Conservation (phyloP, 169 alveolate species). For the Plasmodium vivax region DNA sequence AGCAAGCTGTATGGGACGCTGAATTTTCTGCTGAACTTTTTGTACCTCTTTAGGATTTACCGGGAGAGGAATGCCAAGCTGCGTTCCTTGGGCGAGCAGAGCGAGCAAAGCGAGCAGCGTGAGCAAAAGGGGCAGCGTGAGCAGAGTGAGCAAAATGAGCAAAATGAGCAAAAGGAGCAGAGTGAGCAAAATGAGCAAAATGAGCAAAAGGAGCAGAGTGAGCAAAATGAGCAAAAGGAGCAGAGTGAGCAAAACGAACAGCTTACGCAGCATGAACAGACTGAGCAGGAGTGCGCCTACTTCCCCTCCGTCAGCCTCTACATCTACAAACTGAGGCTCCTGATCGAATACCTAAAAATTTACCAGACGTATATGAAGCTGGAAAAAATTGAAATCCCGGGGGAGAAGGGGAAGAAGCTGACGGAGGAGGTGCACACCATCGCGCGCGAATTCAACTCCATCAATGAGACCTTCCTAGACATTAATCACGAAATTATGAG, state of each 20-base stretch:
- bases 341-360: conserved; percentile 48
- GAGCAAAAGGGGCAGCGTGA: neutral
- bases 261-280: neutral
- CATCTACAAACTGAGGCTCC: conserved; percentile 32
- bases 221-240: neutral
- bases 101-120: neutral
- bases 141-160: conserved; percentile 14
- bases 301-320: conserved; percentile 51
- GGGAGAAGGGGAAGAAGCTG: conserved; percentile 61
- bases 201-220: neutral
- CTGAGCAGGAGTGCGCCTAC: conserved; percentile 54
- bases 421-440: conserved; percentile 61
- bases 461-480: conserved; percentile 59
- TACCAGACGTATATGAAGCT: conserved; percentile 68
- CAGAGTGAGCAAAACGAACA: no score
- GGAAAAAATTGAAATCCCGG: conserved; percentile 72
- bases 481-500: conserved; percentile 77
- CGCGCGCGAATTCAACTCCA: conserved; percentile 15
- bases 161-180: neutral
- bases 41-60: conserved; percentile 51
- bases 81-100: neutral
- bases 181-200: no score
- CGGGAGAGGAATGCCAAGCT: conserved; percentile 13
- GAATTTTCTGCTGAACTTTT: conserved; percentile 38
- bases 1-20: conserved; percentile 36